Conservation (phyloP, 768 basidiomycete genomes). For the Leccinum uliginosum region DNA sequence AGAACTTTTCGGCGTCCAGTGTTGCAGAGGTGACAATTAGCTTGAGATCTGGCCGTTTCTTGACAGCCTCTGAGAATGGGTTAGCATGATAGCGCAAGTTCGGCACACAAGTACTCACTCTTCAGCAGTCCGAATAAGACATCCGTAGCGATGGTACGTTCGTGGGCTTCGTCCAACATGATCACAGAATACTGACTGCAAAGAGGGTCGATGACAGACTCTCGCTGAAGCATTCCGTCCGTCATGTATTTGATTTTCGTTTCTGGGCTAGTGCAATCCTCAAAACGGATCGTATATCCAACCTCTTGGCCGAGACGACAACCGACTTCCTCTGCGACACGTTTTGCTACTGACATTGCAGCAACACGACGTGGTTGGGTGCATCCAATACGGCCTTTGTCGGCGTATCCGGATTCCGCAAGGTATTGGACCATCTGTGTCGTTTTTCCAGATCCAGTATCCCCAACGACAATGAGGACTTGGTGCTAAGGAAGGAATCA, state of each 20-base stretch:
- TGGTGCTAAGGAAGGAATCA: slow-evolving; percentile 48
- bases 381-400: slow-evolving; percentile 88
- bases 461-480: slow-evolving; percentile 96
- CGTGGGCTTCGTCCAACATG: slow-evolving; percentile 99
- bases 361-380: slow-evolving; percentile 99
- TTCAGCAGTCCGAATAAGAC: slow-evolving; percentile 95
- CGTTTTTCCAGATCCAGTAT: slow-evolving; percentile 98
- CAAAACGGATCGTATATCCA: slow-evolving; percentile 98
- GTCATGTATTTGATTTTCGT: slow-evolving; percentile 99
- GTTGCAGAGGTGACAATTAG: slow-evolving; percentile 98
- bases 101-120: slow-evolving; percentile 22
- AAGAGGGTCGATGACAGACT: slow-evolving; percentile 93
- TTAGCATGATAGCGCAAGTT: slow-evolving; percentile 13
- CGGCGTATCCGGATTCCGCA: slow-evolving; percentile 91
- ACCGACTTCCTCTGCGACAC: slow-evolving; percentile 97
- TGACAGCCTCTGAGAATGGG: slow-evolving; percentile 73
- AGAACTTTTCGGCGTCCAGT: slow-evolving; percentile 99
- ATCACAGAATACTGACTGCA: slow-evolving; percentile 90
- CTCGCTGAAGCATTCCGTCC: slow-evolving; percentile 98
- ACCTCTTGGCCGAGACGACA: slow-evolving; percentile 97
- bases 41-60: slow-evolving; percentile 92
- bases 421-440: slow-evolving; percentile 99
- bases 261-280: slow-evolving; percentile 98
- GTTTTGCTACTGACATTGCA: slow-evolving; percentile 98
- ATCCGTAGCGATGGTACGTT: slow-evolving; percentile 97